Percentiles rank a stretch among this genome's conserved stretches.
Evolutionary conservation across 345 rosid species (phyloP).

Genomic region (Eutrema heterophyllum): DNA sequence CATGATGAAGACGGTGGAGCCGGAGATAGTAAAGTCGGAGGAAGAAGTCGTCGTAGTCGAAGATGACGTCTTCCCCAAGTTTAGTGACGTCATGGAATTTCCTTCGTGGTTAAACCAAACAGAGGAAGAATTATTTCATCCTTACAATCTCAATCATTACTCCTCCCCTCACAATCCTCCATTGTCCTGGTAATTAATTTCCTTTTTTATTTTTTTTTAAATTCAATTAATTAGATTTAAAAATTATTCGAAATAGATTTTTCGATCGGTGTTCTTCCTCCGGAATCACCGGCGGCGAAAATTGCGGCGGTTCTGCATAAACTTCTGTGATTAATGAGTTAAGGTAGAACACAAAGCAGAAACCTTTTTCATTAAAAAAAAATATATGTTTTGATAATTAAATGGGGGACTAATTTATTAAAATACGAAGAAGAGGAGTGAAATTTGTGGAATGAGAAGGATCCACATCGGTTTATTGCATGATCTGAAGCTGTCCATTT

Average conservation of each 20-base stretch:
- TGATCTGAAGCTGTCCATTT: conserved; percentile 25
- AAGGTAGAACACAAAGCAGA: conserved; percentile 6
- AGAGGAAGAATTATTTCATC: conserved; percentile 59
- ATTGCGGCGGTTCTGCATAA: conserved; percentile 27
- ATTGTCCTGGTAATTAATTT: conserved; percentile 59
- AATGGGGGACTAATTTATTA: neutral
- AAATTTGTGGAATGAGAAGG: conserved; percentile 27
- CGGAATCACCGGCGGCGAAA: conserved; percentile 18
- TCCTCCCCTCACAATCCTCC: conserved; percentile 58
- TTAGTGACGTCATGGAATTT: conserved; percentile 74
- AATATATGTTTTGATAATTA: neutral
- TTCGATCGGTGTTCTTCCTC: neutral
- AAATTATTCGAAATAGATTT: neutral
- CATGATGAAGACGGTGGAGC: conserved; percentile 25
- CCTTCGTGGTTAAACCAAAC: conserved; percentile 78
- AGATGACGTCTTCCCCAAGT: conserved; percentile 53
- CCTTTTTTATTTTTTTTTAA: neutral
- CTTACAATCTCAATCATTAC: conserved; percentile 45
- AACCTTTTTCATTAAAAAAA: neutral
- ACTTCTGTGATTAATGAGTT: conserved; percentile 7
- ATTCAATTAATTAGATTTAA: neutral
- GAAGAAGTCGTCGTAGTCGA: conserved; percentile 47
- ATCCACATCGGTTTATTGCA: conserved; percentile 31
- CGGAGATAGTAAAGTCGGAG: conserved; percentile 32
- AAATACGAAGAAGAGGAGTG: neutral